A percentile compares a stretch with the other conserved stretches of the same genome.
Conservation (phyloP, 805 yeast genomes). For the Suhomyces vadensis region DNA sequence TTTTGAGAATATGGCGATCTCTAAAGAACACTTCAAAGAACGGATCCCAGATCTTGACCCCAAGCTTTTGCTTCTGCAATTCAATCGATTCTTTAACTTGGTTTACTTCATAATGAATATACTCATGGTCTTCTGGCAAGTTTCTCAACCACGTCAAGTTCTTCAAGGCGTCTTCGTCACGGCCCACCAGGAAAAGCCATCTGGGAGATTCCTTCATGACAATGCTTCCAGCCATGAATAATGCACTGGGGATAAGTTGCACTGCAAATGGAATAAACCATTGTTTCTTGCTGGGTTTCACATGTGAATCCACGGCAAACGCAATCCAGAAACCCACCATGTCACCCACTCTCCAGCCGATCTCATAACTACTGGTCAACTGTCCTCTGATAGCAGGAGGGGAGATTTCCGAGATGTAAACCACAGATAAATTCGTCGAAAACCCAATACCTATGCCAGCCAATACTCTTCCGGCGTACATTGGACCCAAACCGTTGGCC, state of each 20-base stretch:
- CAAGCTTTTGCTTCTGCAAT: slow-evolving; percentile 27
- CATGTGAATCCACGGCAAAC: slow-evolving; percentile 32
- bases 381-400: slow-evolving; percentile 41
- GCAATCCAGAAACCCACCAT: slow-evolving; percentile 41
- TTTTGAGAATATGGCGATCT: slow-evolving; percentile 25
- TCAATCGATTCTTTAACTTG: slow-evolving; percentile 38
- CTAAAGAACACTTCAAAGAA: slow-evolving; percentile 29
- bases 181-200: slow-evolving; percentile 35
- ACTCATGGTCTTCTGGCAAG: slow-evolving; percentile 35
- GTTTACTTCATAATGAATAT: slow-evolving; percentile 35
- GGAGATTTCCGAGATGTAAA: slow-evolving; percentile 34
- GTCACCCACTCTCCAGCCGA: slow-evolving; percentile 43
- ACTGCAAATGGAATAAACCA: slow-evolving; percentile 44
- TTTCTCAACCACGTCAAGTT: slow-evolving; percentile 38
- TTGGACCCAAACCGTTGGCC: slow-evolving; percentile 33
- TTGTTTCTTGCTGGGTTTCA: slow-evolving; percentile 27
- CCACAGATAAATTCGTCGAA: slow-evolving; percentile 38
- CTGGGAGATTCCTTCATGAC: slow-evolving; percentile 39
- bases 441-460: slow-evolving; percentile 40
- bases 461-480: slow-evolving; percentile 38
- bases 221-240: slow-evolving; percentile 33
- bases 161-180: slow-evolving; percentile 31
- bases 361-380: slow-evolving; percentile 33
- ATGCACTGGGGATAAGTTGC: slow-evolving; percentile 38
- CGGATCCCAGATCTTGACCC: slow-evolving; percentile 38